These are phyloP conservation scores for Gaeumannomyces tritici DNA, from an alignment of 2,329 filamentous ascomycete genomes.

Conservation along the genomic window DNA sequence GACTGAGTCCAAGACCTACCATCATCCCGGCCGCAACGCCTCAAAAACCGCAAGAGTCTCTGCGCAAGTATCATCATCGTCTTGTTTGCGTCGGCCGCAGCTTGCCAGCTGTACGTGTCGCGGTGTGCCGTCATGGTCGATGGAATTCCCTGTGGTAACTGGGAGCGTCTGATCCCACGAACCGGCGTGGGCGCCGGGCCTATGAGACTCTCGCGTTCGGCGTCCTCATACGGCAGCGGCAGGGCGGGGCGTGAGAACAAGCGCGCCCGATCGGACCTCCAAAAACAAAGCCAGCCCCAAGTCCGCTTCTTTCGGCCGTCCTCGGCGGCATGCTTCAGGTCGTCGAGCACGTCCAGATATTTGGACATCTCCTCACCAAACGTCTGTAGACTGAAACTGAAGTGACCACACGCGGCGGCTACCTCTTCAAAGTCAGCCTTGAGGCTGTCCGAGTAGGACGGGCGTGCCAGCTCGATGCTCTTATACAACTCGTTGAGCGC, in stretches of 20 bases:
- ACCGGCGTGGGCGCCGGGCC: slow-evolving; percentile 13
- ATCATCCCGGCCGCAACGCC: slow-evolving; percentile 43
- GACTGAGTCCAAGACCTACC: slow-evolving; percentile 21
- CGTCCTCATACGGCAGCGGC: slow-evolving; percentile 24
- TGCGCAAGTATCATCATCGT: slow-evolving; percentile 36
- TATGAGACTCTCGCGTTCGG: slow-evolving; percentile 29
- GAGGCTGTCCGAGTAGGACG: slow-evolving; percentile 56
- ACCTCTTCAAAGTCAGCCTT: slow-evolving; percentile 96
- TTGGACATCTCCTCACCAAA: slow-evolving; percentile 83
- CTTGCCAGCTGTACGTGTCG: slow-evolving; percentile 47
- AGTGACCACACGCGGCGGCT: slow-evolving; percentile 94
- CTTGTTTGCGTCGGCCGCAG: slow-evolving; percentile 35
- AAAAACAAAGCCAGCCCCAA: slow-evolving; percentile 84
- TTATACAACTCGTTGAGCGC: slow-evolving; percentile 75
- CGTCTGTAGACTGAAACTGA: slow-evolving; percentile 82
- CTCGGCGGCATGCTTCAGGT: slow-evolving; percentile 65
- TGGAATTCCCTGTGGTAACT: slow-evolving; percentile 46
- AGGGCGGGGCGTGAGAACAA: slow-evolving; percentile 1
- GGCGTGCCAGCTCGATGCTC: slow-evolving; percentile 61
- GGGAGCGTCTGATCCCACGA: slow-evolving; percentile 40
- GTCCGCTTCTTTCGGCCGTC: slow-evolving; percentile 59
- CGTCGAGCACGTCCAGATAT: slow-evolving; percentile 76
- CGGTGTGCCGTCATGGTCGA: slow-evolving; percentile 40
- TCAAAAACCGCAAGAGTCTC: slow-evolving; percentile 31
- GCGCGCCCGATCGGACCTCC: slow-evolving; percentile 31